Conservation (phyloP, 2,329 filamentous ascomycete genomes). For the Claviceps sp. region DNA sequence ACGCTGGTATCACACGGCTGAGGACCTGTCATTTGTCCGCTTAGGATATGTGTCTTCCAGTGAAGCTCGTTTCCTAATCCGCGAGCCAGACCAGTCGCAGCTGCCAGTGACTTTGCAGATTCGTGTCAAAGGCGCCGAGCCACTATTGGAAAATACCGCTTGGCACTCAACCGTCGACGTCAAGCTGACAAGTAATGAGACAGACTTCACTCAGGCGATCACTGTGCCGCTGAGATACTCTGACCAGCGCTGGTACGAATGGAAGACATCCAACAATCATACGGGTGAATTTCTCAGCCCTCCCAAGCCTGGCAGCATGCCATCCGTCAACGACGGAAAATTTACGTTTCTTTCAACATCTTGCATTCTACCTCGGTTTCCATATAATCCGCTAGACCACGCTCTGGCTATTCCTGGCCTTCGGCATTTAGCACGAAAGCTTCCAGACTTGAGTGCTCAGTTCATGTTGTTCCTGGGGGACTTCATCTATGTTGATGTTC, state of each 20-base stretch:
- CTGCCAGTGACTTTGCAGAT: conserved; percentile 66
- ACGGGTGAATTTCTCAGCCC: conserved; percentile 70
- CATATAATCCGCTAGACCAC: conserved; percentile 75
- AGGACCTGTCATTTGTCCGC: conserved; percentile 73
- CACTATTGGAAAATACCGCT: conserved; percentile 38
- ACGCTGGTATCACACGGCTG: conserved; percentile 51
- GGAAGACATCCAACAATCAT: conserved; percentile 75
- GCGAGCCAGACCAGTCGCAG: conserved; percentile 64
- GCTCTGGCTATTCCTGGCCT: conserved; percentile 73
- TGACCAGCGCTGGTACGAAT: conserved; percentile 67
- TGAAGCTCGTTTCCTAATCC: conserved; percentile 67
- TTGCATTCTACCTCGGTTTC: conserved; percentile 83
- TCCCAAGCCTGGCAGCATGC: conserved; percentile 52
- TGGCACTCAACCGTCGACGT: conserved; percentile 59
- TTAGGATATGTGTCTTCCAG: conserved; percentile 75
- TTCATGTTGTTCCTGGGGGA: conserved; percentile 76
- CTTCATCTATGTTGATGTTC: conserved; percentile 86
- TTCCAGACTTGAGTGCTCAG: conserved; percentile 60
- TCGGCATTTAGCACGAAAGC: conserved; percentile 56
- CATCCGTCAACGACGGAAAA: conserved; percentile 46
- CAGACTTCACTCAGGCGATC: conserved; percentile 69
- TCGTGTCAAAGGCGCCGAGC: conserved; percentile 36
- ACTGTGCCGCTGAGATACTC: conserved; percentile 49
- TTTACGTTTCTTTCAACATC: conserved; percentile 89
- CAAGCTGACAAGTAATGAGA: conserved; percentile 54